Conservation (phyloP, 148 eudicot genomes). For the Camellia japonica region DNA sequence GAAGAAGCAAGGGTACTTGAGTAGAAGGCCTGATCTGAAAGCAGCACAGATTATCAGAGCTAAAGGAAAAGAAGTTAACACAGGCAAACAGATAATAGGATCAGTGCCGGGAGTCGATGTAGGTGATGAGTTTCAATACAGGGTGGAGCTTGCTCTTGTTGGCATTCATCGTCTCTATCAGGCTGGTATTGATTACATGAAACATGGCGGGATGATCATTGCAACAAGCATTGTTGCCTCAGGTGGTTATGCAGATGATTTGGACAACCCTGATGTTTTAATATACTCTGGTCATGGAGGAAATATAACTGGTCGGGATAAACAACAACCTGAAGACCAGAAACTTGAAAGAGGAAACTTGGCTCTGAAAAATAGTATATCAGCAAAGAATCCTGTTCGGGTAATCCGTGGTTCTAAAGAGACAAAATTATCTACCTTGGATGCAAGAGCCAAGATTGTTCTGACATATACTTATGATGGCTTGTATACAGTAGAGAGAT, state of each 20-base stretch:
- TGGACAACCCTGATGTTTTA: slow-evolving; percentile 57
- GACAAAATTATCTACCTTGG: slow-evolving; percentile 38
- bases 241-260: slow-evolving; percentile 70
- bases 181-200: slow-evolving; percentile 47
- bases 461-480: slow-evolving; percentile 79
- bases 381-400: slow-evolving; percentile 52
- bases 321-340: slow-evolving; percentile 61
- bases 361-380: slow-evolving; percentile 65
- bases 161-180: slow-evolving; percentile 75
- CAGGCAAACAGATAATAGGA: slow-evolving; percentile 39
- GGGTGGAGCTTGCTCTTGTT: slow-evolving; percentile 73
- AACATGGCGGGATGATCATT: slow-evolving; percentile 31
- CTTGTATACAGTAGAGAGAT: slow-evolving; percentile 39
- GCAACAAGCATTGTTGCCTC: slow-evolving; percentile 83
- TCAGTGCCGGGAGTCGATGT: slow-evolving; percentile 84
- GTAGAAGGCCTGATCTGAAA: slow-evolving; percentile 45
- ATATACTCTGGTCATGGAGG: slow-evolving; percentile 83
- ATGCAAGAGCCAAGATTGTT: slow-evolving; percentile 38
- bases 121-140: slow-evolving; percentile 79
- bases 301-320: slow-evolving; percentile 38
- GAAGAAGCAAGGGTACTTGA: slow-evolving; percentile 21
- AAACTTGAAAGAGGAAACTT: slow-evolving; percentile 84
- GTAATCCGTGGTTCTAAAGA: slow-evolving; percentile 83
- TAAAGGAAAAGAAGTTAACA: slow-evolving; percentile 52
- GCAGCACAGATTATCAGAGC: slow-evolving; percentile 51